Conservation (phyloP, 257 asterid genomes). For the Knoxia roxburghii region DNA sequence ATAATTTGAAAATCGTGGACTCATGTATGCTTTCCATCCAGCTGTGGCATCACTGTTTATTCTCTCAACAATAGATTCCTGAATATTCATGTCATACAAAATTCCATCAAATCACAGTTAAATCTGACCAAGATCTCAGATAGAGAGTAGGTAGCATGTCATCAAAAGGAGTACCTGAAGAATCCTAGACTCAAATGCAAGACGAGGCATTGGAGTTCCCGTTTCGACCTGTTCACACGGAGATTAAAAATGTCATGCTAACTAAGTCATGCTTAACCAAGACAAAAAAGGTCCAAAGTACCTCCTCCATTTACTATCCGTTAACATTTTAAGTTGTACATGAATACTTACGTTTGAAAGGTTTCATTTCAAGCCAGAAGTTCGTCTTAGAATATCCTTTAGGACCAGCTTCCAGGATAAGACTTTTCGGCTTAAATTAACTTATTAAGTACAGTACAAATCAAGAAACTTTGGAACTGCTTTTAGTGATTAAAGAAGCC, state of each 20-base stretch:
- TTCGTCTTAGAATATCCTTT: background rate
- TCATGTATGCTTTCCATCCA: slow-evolving; percentile 90
- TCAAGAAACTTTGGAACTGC: too few species aligned
- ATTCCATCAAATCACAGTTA: background rate
- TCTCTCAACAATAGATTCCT: slow-evolving; percentile 57
- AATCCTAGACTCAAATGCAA: slow-evolving; percentile 26
- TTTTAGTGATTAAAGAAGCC: background rate
- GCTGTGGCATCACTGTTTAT: slow-evolving; percentile 63
- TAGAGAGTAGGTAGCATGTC: background rate
- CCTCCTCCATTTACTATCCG: too few species aligned
- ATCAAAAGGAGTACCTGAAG: slow-evolving; percentile 48
- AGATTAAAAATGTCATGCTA: background rate
- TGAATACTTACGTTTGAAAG: background rate
- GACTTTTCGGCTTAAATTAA: background rate
- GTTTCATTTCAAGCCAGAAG: background rate
- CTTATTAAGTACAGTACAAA: background rate
- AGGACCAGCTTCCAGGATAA: background rate
- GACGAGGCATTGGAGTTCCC: slow-evolving; percentile 7
- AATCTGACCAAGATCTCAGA: background rate
- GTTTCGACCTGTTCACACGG: slow-evolving; percentile 10
- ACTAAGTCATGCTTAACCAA: background rate
- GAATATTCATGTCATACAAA: slow-evolving; percentile 13
- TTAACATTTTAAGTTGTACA: too few species aligned
- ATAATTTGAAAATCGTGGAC: slow-evolving; percentile 61
- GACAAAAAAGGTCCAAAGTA: background rate